Conservation (phyloP, 768 basidiomycete genomes). For the Coprinopsis sp. region DNA sequence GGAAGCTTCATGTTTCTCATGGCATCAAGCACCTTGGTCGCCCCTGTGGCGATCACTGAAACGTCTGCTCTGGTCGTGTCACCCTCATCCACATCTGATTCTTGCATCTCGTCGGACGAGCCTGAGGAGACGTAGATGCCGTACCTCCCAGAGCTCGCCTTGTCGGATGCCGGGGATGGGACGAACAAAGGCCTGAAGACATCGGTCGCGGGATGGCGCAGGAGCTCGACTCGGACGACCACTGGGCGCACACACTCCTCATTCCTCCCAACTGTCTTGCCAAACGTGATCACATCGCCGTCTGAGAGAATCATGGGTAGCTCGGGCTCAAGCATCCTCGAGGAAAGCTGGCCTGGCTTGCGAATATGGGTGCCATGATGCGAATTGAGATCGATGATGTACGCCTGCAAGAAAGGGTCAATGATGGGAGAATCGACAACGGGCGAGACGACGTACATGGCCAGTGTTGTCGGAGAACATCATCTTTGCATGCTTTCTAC, state of each 20-base stretch:
- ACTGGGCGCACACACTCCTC: conserved; percentile 60
- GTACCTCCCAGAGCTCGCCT: conserved; percentile 53
- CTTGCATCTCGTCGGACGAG: conserved; percentile 39
- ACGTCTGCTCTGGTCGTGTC: conserved; percentile 28
- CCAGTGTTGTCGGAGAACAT: conserved; percentile 67
- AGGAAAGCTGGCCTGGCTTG: conserved; percentile 43
- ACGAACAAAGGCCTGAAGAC: conserved; percentile 28
- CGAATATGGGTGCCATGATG: conserved; percentile 75
- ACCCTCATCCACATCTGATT: conserved; percentile 59
- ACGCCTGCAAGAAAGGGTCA: conserved; percentile 44
- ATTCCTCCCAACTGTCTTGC: conserved; percentile 66
- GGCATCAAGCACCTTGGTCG: not conserved
- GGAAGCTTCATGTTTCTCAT: not conserved
- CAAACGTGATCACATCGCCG: conserved; percentile 72
- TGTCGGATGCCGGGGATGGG: conserved; percentile 21
- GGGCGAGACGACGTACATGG: conserved; percentile 41
- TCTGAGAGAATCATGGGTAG: conserved; percentile 53
- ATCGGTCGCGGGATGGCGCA: conserved; percentile 31
- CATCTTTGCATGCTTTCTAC: conserved; percentile 74
- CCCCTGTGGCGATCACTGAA: conserved; percentile 10
- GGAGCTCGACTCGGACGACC: conserved; percentile 53
- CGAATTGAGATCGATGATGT: conserved; percentile 64
- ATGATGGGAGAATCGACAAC: conserved; percentile 13
- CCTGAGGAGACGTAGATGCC: conserved; percentile 50
- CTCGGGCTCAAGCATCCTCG: conserved; percentile 50